Base-by-base conservation (phyloP, 1,139 yeast genomes). In the Lodderomyces orthopsilosis region DNA sequence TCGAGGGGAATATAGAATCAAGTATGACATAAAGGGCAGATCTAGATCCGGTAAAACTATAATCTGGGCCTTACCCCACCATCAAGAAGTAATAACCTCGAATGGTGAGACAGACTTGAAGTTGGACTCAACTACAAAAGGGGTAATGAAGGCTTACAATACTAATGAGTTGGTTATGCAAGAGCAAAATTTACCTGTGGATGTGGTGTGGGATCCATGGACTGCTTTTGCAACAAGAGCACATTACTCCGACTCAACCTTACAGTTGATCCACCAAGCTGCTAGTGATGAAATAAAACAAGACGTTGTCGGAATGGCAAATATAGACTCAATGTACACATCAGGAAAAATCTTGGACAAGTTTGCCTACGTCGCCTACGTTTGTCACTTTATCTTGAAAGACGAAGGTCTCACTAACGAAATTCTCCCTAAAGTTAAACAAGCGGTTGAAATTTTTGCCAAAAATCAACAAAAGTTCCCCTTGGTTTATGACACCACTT, bases 271-370 rank as follows among this genome's bases (percentile, higher is more conserved):
- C 18, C 57, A 54, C 22, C 48, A 58, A 7, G 81, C 83, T 0
- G 87, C 89, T 0, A 51, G 51, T 0, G 51, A 58, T 8, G 94
- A 85, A 46, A 67, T 77, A 6, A 59, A 68, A 18, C 75, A 66
- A 32, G 86, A 85, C 57, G 79, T 83, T 10, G 63, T 68, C 2
- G 73, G 67, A 7, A 79, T 77, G 63, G 79, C 89, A 1, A 74
- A 85, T 53, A 66, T 85, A 18, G 90, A 85, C 47, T 71, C 77
- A 7, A 85, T 85, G 93, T 85, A 85, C 58, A 79, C 84, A 10
- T 74, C 89, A 2, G 95, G 95, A 22, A 85, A 85, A 56, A 72
- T 80, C 18, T 63, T 85, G 44, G 90, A 86, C 44, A 85, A 85
- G 56, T 86, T 81, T 61, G 91, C 93, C 0, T 82, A 82, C 68